phyloP scores from a whole-genome alignment of 495 filamentous ascomycete species.

The Penicillium salamii region DNA sequence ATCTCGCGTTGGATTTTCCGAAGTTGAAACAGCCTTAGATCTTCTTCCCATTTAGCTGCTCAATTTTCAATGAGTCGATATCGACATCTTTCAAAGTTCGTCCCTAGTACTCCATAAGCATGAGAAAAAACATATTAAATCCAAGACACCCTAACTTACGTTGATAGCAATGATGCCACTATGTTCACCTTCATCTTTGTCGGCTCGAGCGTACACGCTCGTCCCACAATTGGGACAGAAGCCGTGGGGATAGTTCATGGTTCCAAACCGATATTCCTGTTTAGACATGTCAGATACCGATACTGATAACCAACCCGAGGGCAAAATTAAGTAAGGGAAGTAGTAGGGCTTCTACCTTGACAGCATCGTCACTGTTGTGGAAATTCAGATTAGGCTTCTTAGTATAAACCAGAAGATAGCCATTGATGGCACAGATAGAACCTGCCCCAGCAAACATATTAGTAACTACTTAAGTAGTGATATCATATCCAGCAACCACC shows the following conservation, averaged over 20 bases:
- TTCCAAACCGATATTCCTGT: constrained; percentile 11
- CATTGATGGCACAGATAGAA: constrained; percentile 5
- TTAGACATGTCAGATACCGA: not conserved
- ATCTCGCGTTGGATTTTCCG: not conserved
- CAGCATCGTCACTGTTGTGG: not conserved
- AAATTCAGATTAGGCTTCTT: not conserved
- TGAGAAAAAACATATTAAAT: not conserved
- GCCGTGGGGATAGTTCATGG: constrained; percentile 4
- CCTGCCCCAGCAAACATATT: not conserved
- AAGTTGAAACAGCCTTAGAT: too few relatives aligned
- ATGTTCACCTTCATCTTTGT: not conserved
- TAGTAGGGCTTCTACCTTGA: not conserved
- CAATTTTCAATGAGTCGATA: constrained; percentile 3
- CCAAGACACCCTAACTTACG: not conserved
- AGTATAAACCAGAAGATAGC: constrained; percentile 3
- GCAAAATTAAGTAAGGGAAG: not conserved
- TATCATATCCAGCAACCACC: not conserved
- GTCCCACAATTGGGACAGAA: constrained; percentile 8
- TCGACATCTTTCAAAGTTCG: not conserved
- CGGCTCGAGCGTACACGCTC: constrained; percentile 8
- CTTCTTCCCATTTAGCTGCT: constrained; percentile 2
- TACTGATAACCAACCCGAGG: too few relatives aligned
- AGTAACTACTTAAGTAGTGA: not conserved
- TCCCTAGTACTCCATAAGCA: not conserved
- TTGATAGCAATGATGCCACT: constrained; percentile 4